Evolutionary conservation across 225 moss, liverwort and hornwort genomes (phyloP), one percentile per base, ranked within the genome.

Genomic region (Bryoerythrophyllum caledonicum): DNA sequence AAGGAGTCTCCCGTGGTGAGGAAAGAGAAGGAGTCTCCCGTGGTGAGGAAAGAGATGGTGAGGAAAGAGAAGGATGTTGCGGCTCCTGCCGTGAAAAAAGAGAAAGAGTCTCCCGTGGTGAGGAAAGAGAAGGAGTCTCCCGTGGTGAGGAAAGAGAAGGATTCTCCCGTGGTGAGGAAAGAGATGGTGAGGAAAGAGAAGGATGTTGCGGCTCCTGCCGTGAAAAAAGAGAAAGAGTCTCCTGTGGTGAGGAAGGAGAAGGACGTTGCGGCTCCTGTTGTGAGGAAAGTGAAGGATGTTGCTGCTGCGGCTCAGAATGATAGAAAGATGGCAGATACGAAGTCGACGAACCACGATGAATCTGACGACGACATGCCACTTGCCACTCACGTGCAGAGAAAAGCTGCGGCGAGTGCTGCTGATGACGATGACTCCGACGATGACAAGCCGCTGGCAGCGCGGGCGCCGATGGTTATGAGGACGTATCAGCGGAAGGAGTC

Each of bases 401-500:
- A 78, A 56, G 28, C 38, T 65, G 66, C 37, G 40, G 76, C 79
- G 21, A 74, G 28, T 60, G 66, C 72, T 8, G 60, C 57, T 24
- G 81, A 82, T 53, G 86, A 86, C 24, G 86, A 86, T n/a, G 86
- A 86, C 65, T 86, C 86, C 7, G 89, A 86, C 21, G 89, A 89
- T 23, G 89, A 89, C 59, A 89, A 89, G 80, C 89, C 86, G 27
- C 73, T 86, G 64, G 82, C 70, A 67, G 26, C 69, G 20, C 82
- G 89, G 46, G 35, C 74, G 8, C 83, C 82, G 20, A 30, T 74
- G 71, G 53, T 70, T 37, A 37, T 58, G 0, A 77, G 61, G 48
- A 89, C 85, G 8, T 87, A 82, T 41, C 85, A 82, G 38, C 80
- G 87, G 62, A 87, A 87, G 77, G 87, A 84, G 49, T 80, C 85